Evolutionary conservation across 140 eudicot genomes (phyloP).

Genomic region (Oenanthe javanica): DNA sequence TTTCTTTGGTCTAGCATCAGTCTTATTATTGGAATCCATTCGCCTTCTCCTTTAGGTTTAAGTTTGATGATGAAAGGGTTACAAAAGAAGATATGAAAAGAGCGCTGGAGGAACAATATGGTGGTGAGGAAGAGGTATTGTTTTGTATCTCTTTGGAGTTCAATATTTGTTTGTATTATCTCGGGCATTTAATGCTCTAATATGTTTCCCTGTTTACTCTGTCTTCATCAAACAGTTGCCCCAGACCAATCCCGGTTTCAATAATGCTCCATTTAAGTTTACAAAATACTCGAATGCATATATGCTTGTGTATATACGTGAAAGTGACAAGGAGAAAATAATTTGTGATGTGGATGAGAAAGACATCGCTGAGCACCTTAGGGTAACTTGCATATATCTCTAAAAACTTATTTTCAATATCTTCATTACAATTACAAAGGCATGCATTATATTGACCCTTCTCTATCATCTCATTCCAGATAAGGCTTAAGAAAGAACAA

Average conservation of each 20-base stretch:
- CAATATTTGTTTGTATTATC: neutral
- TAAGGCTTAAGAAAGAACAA: constrained; percentile 81
- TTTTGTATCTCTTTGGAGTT: neutral
- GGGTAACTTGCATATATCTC: constrained; percentile 34
- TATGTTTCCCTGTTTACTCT: constrained; percentile 9
- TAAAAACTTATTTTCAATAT: neutral
- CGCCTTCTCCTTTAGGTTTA: constrained; percentile 44
- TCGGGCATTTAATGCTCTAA: neutral
- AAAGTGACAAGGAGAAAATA: constrained; percentile 83
- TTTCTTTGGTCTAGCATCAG: neutral
- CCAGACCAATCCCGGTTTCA: constrained; percentile 81
- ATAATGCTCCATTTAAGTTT: constrained; percentile 74
- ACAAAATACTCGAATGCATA: constrained; percentile 91
- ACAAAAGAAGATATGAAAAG: constrained; percentile 86
- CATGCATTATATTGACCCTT: neutral
- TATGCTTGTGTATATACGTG: constrained; percentile 96
- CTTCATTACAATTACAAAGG: neutral
- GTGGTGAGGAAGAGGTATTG: constrained; percentile 95
- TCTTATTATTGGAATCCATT: neutral
- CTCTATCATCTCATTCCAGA: constrained; percentile 30
- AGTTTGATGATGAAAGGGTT: constrained; percentile 94
- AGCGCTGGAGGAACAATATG: constrained; percentile 94
- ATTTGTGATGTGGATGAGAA: constrained; percentile 91
- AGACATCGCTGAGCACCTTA: constrained; percentile 85
- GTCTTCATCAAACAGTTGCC: constrained; percentile 53